A percentile compares a stretch with the other conserved stretches of the same genome.
Conservation (phyloP, 257 asterid genomes). For the Solanum lignicaule region DNA sequence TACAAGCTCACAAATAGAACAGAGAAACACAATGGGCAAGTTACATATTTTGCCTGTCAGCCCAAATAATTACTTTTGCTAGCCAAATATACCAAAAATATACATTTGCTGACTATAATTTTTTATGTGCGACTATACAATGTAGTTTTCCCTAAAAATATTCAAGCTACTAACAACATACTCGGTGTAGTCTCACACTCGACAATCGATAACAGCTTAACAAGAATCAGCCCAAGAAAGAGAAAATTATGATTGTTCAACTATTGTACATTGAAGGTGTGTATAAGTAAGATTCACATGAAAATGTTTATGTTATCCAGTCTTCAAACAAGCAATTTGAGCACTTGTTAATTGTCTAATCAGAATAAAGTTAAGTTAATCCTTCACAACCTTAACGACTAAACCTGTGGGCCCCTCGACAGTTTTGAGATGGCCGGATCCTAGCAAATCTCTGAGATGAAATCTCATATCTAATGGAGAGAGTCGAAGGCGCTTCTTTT, state of each 20-base stretch:
- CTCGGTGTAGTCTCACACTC: background rate
- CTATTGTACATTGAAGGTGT: background rate
- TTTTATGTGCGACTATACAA: background rate
- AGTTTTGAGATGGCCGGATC: constrained; percentile 83
- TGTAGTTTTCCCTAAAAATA: background rate
- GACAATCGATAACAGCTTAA: background rate
- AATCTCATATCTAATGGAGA: constrained; percentile 91
- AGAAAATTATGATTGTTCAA: background rate
- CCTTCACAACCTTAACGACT: constrained; percentile 59
- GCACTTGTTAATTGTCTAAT: background rate
- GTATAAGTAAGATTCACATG: background rate
- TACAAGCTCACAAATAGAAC: background rate
- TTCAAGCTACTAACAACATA: background rate
- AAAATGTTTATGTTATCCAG: background rate
- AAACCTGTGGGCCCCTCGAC: constrained; percentile 66
- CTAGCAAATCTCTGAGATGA: constrained; percentile 83
- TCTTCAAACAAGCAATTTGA: background rate
- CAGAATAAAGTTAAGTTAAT: constrained; percentile 18
- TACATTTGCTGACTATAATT: background rate
- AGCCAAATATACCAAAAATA: background rate
- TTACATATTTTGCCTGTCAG: too few species aligned
- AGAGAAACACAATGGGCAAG: too few species aligned
- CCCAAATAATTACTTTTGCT: background rate
- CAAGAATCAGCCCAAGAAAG: background rate
- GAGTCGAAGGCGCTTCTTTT: constrained; percentile 61